Evolutionary conservation across 495 filamentous ascomycete species (phyloP), one percentile per base, ranked within the genome.

Genomic region (Penicillium canariense): DNA sequence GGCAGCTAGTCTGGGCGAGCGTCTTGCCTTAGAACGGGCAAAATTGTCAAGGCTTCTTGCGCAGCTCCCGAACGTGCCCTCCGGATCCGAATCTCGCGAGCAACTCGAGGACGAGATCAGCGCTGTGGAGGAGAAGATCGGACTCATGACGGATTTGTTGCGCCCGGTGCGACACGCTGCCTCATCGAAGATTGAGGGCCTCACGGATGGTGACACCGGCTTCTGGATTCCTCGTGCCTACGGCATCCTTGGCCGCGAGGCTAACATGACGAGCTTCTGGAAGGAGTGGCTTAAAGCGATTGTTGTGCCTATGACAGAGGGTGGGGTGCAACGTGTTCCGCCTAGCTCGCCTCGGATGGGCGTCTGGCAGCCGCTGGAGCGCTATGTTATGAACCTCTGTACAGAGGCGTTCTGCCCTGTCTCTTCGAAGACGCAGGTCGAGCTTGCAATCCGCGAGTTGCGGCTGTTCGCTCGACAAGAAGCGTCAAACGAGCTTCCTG

Each of bases 281-380:
- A 98, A 98, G 69, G 94, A 98, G 66, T 98, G 94, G 94, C 79
- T 98, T 35, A 85, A 89, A 69, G 94, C 92, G 8, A 80, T 98
- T 17, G 80, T 91, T 25, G 91, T 96, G 35, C 94, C 94, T 14
- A 97, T 97, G 94, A 91, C 85, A 14, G 88, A 96, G 67, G 91
- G 93, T 34, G 85, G 77, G 10, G 79, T 98, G 35, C 71, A 93
- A 63, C 81, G 91, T 44, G 84, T 98, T 5, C 89, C 94, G 18
- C 79, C 89, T 9, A 95, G 85, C 68, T 97, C 94, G 4, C 90
- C 93, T 14, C 90, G 85, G 47, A 84, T 96, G 57, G 94, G 94
- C n/a, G 82, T 90, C 54, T 98, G 94, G 94, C 93, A 96, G 64
- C 94, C 94, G 22, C 71, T 98, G 48, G 94, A 98, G 74, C 83